Conservation (phyloP, 2,329 filamentous ascomycete species). For the Elsinoe ampelina region DNA sequence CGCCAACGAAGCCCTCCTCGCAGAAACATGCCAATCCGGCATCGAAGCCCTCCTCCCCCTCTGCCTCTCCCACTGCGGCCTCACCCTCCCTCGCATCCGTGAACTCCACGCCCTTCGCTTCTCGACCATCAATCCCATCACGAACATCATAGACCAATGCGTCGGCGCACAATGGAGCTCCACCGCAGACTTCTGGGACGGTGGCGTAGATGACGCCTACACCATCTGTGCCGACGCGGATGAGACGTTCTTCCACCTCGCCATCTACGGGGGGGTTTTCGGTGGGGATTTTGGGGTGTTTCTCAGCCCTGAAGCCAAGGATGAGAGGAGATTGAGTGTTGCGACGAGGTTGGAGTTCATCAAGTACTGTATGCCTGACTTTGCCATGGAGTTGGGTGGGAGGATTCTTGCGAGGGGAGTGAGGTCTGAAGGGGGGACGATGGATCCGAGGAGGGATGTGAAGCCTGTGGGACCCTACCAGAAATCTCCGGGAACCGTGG, state of each 20-base stretch:
- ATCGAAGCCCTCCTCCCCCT: conserved; percentile 27
- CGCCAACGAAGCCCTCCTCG: conserved; percentile 21
- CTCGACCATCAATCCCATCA: conserved; percentile 26
- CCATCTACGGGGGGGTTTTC: conserved; percentile 29
- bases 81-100: conserved; percentile 28
- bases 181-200: conserved; percentile 24
- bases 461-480: conserved; percentile 19
- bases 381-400: neutral
- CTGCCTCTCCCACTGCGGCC: conserved; percentile 21
- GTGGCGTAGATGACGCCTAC: conserved; percentile 25
- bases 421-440: neutral
- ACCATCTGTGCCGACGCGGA: conserved; percentile 22
- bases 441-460: conserved; percentile 16
- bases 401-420: neutral
- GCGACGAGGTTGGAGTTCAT: conserved; percentile 25
- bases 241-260: conserved; percentile 24
- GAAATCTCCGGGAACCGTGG: neutral
- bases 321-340: conserved; percentile 15
- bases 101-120: conserved; percentile 24
- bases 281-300: conserved; percentile 20
- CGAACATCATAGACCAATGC: conserved; percentile 25
- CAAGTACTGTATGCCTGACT: conserved; percentile 26
- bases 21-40: conserved; percentile 19
- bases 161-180: conserved; percentile 25
- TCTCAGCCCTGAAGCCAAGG: conserved; percentile 14